Conservation (phyloP, 768 basidiomycete species). For the Vararia minispora region DNA sequence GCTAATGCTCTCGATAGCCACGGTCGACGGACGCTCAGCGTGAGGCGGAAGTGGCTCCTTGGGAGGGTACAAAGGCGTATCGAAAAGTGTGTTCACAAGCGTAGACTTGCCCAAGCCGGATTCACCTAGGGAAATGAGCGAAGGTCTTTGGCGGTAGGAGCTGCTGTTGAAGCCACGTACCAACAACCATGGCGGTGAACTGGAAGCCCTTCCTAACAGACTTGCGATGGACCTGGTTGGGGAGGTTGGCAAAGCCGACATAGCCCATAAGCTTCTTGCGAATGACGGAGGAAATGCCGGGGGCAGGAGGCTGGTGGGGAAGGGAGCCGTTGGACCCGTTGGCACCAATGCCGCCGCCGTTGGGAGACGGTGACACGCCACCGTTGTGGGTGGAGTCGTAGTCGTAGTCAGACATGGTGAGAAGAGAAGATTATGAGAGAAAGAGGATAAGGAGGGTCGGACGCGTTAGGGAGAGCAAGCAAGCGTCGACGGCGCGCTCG, state of each 20-base stretch:
- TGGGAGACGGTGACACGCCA: conserved; percentile 41
- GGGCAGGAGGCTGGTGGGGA: conserved; percentile 17
- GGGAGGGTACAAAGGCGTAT: conserved; percentile 86
- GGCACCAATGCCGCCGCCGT: conserved; percentile 45
- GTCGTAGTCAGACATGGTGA: conserved; percentile 63
- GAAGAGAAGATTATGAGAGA: conserved; percentile 14
- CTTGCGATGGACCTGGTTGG: conserved; percentile 99
- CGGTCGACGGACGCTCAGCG: conserved; percentile 82
- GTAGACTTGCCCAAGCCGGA: conserved; percentile 99
- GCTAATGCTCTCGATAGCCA: conserved; percentile 96
- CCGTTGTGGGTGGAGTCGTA: conserved; percentile 60
- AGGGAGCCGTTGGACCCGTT: conserved; percentile 61
- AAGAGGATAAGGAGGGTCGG: conserved; percentile 16
- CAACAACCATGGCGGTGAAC: conserved; percentile 98
- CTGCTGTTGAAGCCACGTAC: conserved; percentile 40
- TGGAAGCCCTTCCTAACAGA: conserved; percentile 98
- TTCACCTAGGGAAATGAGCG: conserved; percentile 54
- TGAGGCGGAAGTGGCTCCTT: conserved; percentile 80
- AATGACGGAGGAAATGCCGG: conserved; percentile 29
- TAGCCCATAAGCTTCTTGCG: conserved; percentile 95
- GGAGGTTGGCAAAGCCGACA: conserved; percentile 94
- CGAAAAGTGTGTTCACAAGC: conserved; percentile 97
- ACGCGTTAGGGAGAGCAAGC: no score
- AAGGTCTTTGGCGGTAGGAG: conserved; percentile 1
- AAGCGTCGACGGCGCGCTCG: conserved; percentile 10